Conservation (phyloP, 768 basidiomycete species). For the Psilocybe sp. region DNA sequence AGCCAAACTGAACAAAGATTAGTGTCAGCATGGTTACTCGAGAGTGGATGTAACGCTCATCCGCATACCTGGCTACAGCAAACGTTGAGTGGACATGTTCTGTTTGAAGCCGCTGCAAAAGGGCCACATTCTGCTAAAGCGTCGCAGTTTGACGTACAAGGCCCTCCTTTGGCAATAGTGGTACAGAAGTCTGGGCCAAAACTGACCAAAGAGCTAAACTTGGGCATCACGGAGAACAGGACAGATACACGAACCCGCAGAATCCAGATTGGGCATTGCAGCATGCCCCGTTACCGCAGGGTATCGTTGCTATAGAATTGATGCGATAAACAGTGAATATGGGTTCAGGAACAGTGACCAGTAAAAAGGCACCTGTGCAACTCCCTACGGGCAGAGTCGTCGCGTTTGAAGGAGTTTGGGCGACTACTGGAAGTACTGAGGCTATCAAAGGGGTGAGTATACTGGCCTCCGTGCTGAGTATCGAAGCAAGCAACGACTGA, state of each 20-base stretch:
- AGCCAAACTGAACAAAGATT: constrained; percentile 7
- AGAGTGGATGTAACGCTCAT: background rate
- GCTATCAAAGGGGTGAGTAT: too few species aligned
- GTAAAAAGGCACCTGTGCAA: too few species aligned
- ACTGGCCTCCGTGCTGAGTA: too few species aligned
- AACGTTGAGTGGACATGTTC: constrained; percentile 5
- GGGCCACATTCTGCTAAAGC: constrained; percentile 13
- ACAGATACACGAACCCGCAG: constrained; percentile 17
- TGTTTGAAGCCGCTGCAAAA: constrained; percentile 9
- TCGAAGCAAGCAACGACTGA: too few species aligned
- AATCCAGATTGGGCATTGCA: constrained; percentile 21
- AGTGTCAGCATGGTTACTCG: background rate
- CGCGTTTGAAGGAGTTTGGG: too few species aligned
- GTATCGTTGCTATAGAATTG: constrained; percentile 19
- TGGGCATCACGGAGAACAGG: background rate
- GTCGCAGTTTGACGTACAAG: constrained; percentile 10
- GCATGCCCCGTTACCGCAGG: constrained; percentile 23
- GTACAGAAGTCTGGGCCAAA: constrained; percentile 16
- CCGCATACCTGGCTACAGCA: constrained; percentile 13
- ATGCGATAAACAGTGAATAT: background rate
- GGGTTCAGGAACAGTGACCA: too few species aligned
- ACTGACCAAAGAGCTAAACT: constrained; percentile 3
- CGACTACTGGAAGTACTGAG: too few species aligned
- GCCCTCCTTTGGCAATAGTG: constrained; percentile 6
- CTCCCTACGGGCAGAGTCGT: too few species aligned